Base-by-base conservation (phyloP, 305 asterid genomes). In the Stenogyne calaminthoides region DNA sequence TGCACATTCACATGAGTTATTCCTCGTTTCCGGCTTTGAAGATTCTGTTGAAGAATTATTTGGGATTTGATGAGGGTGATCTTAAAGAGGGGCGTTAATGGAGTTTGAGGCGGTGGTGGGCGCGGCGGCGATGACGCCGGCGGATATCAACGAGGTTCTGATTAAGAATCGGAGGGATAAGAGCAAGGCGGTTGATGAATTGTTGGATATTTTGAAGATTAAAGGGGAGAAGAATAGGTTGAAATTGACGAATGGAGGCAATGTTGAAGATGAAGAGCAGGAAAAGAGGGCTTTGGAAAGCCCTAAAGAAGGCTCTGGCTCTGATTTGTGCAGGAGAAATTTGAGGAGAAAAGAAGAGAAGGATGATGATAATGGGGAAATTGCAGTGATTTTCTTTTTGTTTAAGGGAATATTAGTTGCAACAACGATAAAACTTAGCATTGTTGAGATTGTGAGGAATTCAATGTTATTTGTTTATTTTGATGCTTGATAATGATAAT, bases 1-100 rank as follows among this genome's bases (percentile, higher is more conserved):
- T 80, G 98, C 98, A 91, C 52, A 80, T 93, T n/a, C 86, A 79
- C 84, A 93, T 93, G 98, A 88, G 95, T 72, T 88, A 86, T 69
- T 91, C 92, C 22, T 76, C 92, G 0, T 85, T 80, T 4, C 84
- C 86, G 0, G 79, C 95, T 0, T 74, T 93, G 74, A 88, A 80
- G 80, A 89, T 93, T 56, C 86, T 91, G 18, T 22, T 93, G 67
- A 89, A 82, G 88, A 93, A 91, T 73, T 93, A 91, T 19, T 56
- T 93, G 75, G 96, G 86, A 3, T 75, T 32, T 8, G 88, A 79
- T 1, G 90, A 84, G 16, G 49, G 58, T 7, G 92, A 83, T 34
- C 37, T 81, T 79, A 76, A 59, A 69, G 42, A 12, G 47, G 84
- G 37, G 18, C 77, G 20, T 44, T 70, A 64, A 80, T 27, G 29